These are phyloP conservation scores for Sicyos baderoa DNA, from an alignment of 306 rosid species.

Conservation along the genomic window DNA sequence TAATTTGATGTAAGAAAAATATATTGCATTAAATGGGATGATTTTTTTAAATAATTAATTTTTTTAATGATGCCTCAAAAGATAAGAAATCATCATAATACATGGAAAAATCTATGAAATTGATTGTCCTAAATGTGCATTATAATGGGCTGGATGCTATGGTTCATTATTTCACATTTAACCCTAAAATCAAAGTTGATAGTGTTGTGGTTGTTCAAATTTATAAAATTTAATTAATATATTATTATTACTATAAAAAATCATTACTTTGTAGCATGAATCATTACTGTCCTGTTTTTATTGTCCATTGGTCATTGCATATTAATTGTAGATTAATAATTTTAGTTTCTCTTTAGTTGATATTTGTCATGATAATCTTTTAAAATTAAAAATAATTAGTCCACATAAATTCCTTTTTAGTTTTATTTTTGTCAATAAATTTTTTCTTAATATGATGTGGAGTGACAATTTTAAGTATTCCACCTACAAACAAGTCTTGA, in stretches of 20 bases:
- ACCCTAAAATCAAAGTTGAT: constrained; percentile 8
- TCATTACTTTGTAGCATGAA: constrained; percentile 3
- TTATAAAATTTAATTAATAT: not conserved
- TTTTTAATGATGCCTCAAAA: constrained; percentile 13
- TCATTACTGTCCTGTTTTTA: constrained; percentile 6
- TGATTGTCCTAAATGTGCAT: not conserved
- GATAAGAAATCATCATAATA: constrained; percentile 11
- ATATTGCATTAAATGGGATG: constrained; percentile 4
- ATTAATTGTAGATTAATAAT: constrained; percentile 9
- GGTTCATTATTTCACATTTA: constrained; percentile 7
- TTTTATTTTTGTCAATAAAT: too few species aligned
- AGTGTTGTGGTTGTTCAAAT: not conserved
- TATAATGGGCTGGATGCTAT: not conserved
- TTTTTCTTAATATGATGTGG: too few species aligned
- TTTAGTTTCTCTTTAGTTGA: not conserved
- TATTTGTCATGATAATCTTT: not conserved
- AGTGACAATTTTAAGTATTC: too few species aligned
- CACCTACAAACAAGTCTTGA: too few species aligned
- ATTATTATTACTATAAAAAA: not conserved
- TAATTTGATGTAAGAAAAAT: not conserved
- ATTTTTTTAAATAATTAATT: too few species aligned
- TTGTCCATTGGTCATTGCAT: constrained; percentile 5
- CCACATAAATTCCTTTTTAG: too few species aligned
- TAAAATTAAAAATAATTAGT: too few species aligned
- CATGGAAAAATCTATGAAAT: constrained; percentile 14